phyloP scores from a whole-genome alignment of 2,329 filamentous ascomycete species.

The Penicillium sp. region DNA sequence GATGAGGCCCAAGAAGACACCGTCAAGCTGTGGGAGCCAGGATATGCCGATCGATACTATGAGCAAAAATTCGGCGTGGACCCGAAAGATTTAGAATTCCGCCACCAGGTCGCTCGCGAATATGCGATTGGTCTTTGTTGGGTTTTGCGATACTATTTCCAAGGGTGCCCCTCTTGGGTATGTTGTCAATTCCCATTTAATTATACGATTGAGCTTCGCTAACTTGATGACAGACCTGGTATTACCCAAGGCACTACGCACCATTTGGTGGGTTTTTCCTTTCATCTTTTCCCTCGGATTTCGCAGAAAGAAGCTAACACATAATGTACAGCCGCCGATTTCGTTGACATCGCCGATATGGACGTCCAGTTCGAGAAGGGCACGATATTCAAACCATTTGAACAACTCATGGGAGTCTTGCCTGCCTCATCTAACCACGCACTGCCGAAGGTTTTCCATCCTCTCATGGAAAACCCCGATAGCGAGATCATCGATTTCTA shows the following conservation, averaged over 20 bases:
- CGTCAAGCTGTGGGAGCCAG: constrained; percentile 89
- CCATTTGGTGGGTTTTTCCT: constrained; percentile 59
- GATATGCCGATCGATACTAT: constrained; percentile 94
- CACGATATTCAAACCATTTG: constrained; percentile 82
- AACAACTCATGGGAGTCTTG: constrained; percentile 97
- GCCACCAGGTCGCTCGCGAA: constrained; percentile 80
- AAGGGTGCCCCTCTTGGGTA: constrained; percentile 90
- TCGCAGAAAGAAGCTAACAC: not conserved
- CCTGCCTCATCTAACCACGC: constrained; percentile 91
- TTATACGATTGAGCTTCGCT: not conserved
- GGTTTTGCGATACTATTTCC: constrained; percentile 96
- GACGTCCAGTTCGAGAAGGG: constrained; percentile 80
- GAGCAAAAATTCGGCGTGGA: constrained; percentile 91
- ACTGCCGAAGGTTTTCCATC: constrained; percentile 82
- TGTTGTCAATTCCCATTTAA: not conserved
- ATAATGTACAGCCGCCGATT: constrained; percentile 68
- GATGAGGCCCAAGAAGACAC: constrained; percentile 72
- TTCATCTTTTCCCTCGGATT: not conserved
- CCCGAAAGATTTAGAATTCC: constrained; percentile 77
- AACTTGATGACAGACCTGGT: constrained; percentile 65
- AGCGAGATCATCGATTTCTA: constrained; percentile 98
- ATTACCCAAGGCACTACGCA: constrained; percentile 97
- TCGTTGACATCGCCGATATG: constrained; percentile 77
- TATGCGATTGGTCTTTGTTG: constrained; percentile 94
- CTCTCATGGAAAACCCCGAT: constrained; percentile 81